phyloP scores from a whole-genome alignment of 2,329 filamentous ascomycete genomes.

The Plectosphaerella cucumerina region DNA sequence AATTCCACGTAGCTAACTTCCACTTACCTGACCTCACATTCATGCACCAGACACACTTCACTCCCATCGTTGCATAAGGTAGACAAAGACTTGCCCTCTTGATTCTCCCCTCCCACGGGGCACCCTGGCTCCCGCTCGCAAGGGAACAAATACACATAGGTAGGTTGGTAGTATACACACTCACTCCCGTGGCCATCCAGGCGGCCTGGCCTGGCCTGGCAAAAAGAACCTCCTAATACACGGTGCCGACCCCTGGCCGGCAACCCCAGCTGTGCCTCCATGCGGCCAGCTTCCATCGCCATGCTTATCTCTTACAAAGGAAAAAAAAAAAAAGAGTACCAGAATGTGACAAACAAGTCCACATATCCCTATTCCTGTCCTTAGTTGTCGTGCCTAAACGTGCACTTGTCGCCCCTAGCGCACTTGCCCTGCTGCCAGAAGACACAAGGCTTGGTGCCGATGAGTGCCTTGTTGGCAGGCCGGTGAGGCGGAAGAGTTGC shows the following conservation, averaged over 20 bases:
- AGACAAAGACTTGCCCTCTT: too few relatives aligned
- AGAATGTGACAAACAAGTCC: not conserved
- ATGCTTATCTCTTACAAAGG: not conserved
- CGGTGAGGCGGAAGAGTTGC: constrained; percentile 34
- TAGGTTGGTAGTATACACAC: too few relatives aligned
- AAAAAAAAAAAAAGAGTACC: not conserved
- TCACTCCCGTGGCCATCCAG: too few relatives aligned
- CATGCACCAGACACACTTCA: too few relatives aligned
- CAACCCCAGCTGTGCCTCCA: not conserved
- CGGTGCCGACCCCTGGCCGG: not conserved
- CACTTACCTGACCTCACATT: too few relatives aligned
- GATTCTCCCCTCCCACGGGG: too few relatives aligned
- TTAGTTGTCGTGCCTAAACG: constrained; percentile 61
- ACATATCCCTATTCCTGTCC: not conserved
- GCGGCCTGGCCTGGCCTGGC: not conserved
- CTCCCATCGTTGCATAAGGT: too few relatives aligned
- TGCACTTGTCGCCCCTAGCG: constrained; percentile 69
- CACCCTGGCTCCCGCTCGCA: too few relatives aligned
- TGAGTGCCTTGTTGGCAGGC: constrained; percentile 50
- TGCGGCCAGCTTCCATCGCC: not conserved
- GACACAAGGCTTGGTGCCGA: constrained; percentile 64
- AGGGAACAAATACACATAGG: too few relatives aligned
- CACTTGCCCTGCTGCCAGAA: constrained; percentile 71
- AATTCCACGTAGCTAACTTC: too few relatives aligned
- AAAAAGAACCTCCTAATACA: not conserved